These are phyloP conservation scores for Aegilops tauschii DNA, from an alignment of 176 grass and related monocot genomes.

Conservation along the genomic window DNA sequence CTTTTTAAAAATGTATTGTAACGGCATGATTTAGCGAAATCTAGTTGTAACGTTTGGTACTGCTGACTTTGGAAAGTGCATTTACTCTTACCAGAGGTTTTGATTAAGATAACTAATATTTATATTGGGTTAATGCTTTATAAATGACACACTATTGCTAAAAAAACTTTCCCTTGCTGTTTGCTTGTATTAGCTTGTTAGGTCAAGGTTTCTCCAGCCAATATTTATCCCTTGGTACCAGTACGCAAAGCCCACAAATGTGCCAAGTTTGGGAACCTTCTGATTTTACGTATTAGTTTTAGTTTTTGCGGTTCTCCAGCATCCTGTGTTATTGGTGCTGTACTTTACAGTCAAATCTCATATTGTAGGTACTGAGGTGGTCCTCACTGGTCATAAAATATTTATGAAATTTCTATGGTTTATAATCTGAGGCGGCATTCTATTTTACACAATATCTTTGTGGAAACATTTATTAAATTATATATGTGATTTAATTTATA, in stretches of 20 bases:
- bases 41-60: neutral
- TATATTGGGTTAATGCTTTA: neutral
- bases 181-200: neutral
- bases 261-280: neutral
- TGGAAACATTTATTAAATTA: conserved; percentile 13
- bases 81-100: neutral
- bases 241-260: neutral
- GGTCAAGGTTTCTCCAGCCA: neutral
- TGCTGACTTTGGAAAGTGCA: neutral
- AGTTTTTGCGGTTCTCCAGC: neutral
- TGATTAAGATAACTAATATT: neutral
- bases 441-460: neutral
- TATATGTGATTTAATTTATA: conserved; percentile 13
- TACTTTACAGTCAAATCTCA: neutral
- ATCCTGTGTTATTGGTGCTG: neutral
- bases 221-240: neutral
- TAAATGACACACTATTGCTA: neutral
- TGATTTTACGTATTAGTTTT: neutral
- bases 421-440: conserved; percentile 9
- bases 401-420: conserved; percentile 2
- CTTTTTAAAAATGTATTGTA: neutral
- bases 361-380: neutral
- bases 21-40: neutral
- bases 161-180: neutral
- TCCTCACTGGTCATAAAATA: conserved; percentile 2